Evolutionary conservation across 2,329 filamentous ascomycete genomes (phyloP), one percentile per base, ranked within the genome.

Genomic region (Albifimbria verrucaria): DNA sequence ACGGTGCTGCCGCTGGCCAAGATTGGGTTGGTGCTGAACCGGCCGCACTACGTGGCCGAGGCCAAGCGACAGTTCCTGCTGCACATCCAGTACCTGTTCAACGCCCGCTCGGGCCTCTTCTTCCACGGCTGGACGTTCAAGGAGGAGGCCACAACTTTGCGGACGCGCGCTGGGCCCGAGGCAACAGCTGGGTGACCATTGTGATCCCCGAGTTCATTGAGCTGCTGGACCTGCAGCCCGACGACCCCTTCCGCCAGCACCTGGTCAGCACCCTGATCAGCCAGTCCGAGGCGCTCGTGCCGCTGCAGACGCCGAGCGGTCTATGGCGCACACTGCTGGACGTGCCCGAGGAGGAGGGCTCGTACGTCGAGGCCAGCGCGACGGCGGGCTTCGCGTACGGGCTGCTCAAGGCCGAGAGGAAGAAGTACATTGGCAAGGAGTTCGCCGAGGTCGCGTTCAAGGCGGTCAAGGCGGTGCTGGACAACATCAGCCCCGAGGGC

Each of bases 61-160:
- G 89, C 88, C 11, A 90, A 90, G 72, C 77, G 81, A 7, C 89
- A 92, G 68, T 91, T 92, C 64, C 75, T 92, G 43, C 71, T 91
- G 15, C 89, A 92, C 61, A 82, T 91, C 60, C 86, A 92, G 65
- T 92, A 92, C 66, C 79, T 93, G 0, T 89, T 88, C 59, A 89
- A 93, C 66, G 77, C 82, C 7, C 77, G 78, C 53, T 85, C 87
- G 0, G 89, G 89, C 0, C 75, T 92, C 0, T 93, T 89, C 69
- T 92, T 88, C 75, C 89, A 93, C 68, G 89, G 89, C 24, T 93
- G 89, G 89, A 87, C 86, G 10, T 92, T 91, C 60, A 79, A 86
- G 48, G 80, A 85, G 1, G 81, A 9, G 87, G 84, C 1, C 81
- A 85, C 65, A 82, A 85, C 66, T 85, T 85, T 59, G 82, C 82